A percentile compares a stretch with the other conserved stretches of the same genome.
These are phyloP conservation scores for Pleurotus salmoneostramineus DNA, from an alignment of 768 basidiomycete genomes.

Conservation along the genomic window DNA sequence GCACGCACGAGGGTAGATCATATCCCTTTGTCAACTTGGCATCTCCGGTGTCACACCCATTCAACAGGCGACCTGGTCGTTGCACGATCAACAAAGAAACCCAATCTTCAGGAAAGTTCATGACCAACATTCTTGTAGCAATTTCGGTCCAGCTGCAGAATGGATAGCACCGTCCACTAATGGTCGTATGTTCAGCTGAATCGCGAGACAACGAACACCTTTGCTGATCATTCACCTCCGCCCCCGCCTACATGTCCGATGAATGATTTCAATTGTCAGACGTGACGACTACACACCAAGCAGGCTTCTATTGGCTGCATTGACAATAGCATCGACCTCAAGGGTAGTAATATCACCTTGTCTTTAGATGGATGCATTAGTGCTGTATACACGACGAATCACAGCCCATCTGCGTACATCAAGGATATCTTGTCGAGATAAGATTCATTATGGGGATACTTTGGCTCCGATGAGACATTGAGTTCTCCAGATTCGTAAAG, in stretches of 20 bases:
- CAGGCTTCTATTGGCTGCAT: slow-evolving; percentile 74
- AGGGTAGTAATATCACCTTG: slow-evolving; percentile 78
- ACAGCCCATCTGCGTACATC: slow-evolving; percentile 40
- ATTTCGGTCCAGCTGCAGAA: slow-evolving; percentile 60
- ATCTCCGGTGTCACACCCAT: slow-evolving; percentile 68
- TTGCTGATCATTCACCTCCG: slow-evolving; percentile 46
- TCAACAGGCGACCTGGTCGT: slow-evolving; percentile 51
- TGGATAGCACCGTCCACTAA: slow-evolving; percentile 85
- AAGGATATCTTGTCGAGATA: slow-evolving; percentile 62
- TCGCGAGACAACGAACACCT: no score
- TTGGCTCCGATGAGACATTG: slow-evolving; percentile 23
- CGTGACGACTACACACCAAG: slow-evolving; percentile 43
- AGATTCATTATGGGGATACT: slow-evolving; percentile 30
- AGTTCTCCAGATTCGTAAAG: slow-evolving; percentile 45
- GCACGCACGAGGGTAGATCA: slow-evolving; percentile 60
- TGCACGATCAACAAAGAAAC: slow-evolving; percentile 2
- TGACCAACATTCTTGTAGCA: slow-evolving; percentile 65
- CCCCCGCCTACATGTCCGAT: slow-evolving; percentile 56
- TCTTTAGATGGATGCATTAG: slow-evolving; percentile 26
- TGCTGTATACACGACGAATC: neutral
- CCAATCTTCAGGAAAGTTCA: neutral
- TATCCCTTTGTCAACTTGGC: slow-evolving; percentile 81
- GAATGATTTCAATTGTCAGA: slow-evolving; percentile 14
- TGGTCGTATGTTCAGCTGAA: neutral
- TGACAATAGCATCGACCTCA: slow-evolving; percentile 72